Base-by-base conservation (phyloP, 164 flowering plant species). In the Liquidambar formosana region DNA sequence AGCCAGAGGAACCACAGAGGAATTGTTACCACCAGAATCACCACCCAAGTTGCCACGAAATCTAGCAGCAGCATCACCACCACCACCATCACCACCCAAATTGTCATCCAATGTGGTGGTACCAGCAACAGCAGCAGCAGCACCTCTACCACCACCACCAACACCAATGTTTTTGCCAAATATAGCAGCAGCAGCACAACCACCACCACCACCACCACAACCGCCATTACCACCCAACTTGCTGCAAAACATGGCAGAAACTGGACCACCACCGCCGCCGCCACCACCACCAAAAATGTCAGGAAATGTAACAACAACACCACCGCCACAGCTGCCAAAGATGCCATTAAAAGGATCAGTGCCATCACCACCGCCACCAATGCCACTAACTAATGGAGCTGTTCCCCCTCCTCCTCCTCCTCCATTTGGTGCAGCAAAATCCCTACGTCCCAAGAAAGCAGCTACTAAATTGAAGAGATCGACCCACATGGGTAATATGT, bases 351-450 rank as follows among this genome's bases (percentile, higher is more conserved):
- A 52, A 27, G 64, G 8, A 38, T 43, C 65, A 15, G 75, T 63
- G 21, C 65, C 75, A 2, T 72, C 81, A 0, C 82, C 73, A 8
- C 81, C 84, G 48, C 76, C 76, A 25, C 85, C 85, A 14, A 66
- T 75, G 75, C 66, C 72, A 38, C 49, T 25, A 45, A 63, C 47
- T 28, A 84, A 67, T 3, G 68, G 79, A 72, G 77, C 64, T 46
- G 75, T 68, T 43, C 81, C 86, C 33, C 91, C 90, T 49, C 97
- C 93, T 5, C 94, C 93, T 5, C 94, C 96, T 43, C 90, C 97
- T 28, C 81, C 82, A 72, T 57, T 61, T 47, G 85, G 84, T 3
- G 86, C 69, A 6, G 71, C 69, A 64, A 84, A 53, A 73, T 72
- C 80, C 56, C 80, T 88, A 26, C 84, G 89, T 38, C 81, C 88